Evolutionary conservation across 768 basidiomycete species (phyloP).

Genomic region (Leccinum variicolor): DNA sequence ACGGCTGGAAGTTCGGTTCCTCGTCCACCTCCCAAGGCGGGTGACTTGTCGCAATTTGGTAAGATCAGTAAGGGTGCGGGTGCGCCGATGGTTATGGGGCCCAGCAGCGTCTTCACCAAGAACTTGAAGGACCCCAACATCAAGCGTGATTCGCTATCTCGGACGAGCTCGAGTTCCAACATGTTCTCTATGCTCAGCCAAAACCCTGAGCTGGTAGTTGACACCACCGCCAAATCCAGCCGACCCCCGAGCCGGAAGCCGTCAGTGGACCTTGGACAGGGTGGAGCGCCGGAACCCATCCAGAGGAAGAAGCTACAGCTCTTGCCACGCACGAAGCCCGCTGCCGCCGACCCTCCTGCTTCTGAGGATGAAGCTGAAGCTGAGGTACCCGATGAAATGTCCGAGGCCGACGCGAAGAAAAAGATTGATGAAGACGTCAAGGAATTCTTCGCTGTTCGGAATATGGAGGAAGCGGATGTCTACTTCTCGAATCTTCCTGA

Average conservation of each 20-base stretch:
- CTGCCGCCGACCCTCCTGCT: constrained; percentile 31
- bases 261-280: constrained; percentile 47
- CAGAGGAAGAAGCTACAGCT: not conserved
- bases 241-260: constrained; percentile 48
- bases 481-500: constrained; percentile 78
- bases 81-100: constrained; percentile 74
- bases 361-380: constrained; percentile 52
- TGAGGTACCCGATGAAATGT: constrained; percentile 48
- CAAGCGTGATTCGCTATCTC: constrained; percentile 73
- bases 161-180: constrained; percentile 76
- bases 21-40: constrained; percentile 71
- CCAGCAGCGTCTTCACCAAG: constrained; percentile 81
- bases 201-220: constrained; percentile 52
- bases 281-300: constrained; percentile 42
- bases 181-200: constrained; percentile 87
- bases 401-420: constrained; percentile 62
- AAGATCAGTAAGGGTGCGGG: constrained; percentile 73
- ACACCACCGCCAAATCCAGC: constrained; percentile 54
- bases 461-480: constrained; percentile 81
- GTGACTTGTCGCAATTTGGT: constrained; percentile 84
- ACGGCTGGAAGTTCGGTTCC: constrained; percentile 51
- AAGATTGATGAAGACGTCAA: constrained; percentile 80
- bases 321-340: not conserved
- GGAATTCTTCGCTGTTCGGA: constrained; percentile 84
- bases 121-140: constrained; percentile 46